phyloP scores from a whole-genome alignment of 306 rosid genomes.

The Cucumis hystrix region DNA sequence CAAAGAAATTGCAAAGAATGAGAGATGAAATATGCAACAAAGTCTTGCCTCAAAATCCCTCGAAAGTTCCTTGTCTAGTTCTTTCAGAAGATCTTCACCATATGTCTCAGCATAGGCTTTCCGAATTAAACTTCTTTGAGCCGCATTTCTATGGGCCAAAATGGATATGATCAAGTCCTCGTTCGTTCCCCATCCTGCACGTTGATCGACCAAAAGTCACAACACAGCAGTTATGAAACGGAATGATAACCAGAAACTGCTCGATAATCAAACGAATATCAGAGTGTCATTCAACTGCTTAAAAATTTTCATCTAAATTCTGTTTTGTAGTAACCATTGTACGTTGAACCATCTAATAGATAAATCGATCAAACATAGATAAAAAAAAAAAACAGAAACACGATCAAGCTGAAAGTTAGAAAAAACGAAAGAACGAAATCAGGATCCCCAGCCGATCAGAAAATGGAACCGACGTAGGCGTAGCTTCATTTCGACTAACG shows the following conservation, averaged over 20 bases:
- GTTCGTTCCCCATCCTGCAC: conserved; percentile 55
- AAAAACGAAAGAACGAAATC: neutral
- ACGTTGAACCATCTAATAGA: neutral
- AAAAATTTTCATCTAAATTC: neutral
- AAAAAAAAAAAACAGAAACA: neutral
- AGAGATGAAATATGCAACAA: neutral
- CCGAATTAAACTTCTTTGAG: conserved; percentile 30
- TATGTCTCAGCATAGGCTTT: conserved; percentile 25
- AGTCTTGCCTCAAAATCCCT: conserved; percentile 42
- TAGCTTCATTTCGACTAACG: neutral
- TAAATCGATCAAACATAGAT: neutral
- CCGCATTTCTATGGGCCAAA: conserved; percentile 41
- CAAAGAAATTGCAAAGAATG: neutral
- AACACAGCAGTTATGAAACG: neutral
- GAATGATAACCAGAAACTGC: neutral
- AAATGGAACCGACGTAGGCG: neutral
- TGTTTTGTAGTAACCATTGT: neutral
- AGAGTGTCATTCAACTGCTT: neutral
- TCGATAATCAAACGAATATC: neutral
- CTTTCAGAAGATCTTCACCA: conserved; percentile 41
- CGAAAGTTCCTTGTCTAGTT: conserved; percentile 39
- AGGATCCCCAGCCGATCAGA: neutral
- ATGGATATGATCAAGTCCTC: conserved; percentile 38
- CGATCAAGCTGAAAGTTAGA: neutral
- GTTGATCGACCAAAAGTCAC: neutral